phyloP scores from a whole-genome alignment of 805 yeast genomes.

The Metschnikowia kofuensis region DNA sequence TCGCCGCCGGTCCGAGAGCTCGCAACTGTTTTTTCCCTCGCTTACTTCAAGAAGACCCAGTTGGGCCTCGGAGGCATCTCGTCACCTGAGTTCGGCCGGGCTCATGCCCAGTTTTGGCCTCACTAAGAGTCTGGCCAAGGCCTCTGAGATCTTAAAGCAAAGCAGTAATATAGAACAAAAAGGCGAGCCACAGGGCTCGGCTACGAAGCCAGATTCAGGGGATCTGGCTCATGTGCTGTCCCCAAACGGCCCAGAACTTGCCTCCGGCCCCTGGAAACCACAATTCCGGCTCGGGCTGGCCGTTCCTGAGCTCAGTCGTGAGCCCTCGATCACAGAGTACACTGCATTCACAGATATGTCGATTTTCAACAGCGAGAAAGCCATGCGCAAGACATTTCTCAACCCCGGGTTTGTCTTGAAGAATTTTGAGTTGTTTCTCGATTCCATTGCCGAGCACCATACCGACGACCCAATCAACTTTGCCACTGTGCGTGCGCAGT shows the following conservation, averaged over 20 bases:
- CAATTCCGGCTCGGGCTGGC: background rate
- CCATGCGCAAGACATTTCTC: conserved; percentile 20
- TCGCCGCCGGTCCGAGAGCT: background rate
- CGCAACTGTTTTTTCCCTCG: conserved; percentile 1
- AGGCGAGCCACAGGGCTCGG: no score
- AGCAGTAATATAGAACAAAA: no score
- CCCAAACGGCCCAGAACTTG: no score
- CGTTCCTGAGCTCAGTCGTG: background rate
- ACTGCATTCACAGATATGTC: conserved; percentile 9
- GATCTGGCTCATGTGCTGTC: no score
- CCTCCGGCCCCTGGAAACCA: no score
- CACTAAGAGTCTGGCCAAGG: conserved; percentile 20
- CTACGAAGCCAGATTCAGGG: no score
- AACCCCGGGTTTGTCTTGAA: conserved; percentile 30
- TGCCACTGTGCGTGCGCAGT: conserved; percentile 32
- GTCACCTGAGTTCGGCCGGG: background rate
- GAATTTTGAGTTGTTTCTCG: conserved; percentile 32
- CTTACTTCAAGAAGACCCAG: conserved; percentile 4
- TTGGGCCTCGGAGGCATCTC: conserved; percentile 3
- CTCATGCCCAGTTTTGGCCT: conserved; percentile 18
- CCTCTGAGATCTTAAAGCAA: no score
- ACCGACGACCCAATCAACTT: conserved; percentile 37
- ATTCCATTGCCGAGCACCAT: conserved; percentile 29
- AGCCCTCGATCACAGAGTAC: conserved; percentile 4
- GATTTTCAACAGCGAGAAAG: conserved; percentile 24